Base-by-base conservation (phyloP, 179 eudicot genomes). In the Heliamphora pulchella region DNA sequence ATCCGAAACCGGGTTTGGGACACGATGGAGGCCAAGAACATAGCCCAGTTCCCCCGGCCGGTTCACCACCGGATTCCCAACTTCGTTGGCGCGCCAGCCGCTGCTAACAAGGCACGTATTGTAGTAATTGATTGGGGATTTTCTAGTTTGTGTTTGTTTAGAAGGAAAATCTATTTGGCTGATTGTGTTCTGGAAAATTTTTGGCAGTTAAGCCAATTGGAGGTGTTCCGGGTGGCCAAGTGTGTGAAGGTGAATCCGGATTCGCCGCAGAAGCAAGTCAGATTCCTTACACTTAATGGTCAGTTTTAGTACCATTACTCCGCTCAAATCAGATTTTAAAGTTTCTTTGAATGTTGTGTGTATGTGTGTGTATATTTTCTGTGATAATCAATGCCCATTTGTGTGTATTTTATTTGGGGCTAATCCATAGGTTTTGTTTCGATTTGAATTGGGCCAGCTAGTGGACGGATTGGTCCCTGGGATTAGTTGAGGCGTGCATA, bases 231-330 rank as follows among this genome's bases (percentile, higher is more conserved):
- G 75, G 80, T 43, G n/a, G 92, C 97, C 3, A 81, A 86, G 31
- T 95, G 97, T 78, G 97, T 95, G 81, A 95, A 95, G 86, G 97
- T 95, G 53, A 95, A 95, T 82, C 98, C 98, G 47, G 98, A 95
- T 88, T 86, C 98, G 51, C 97, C 98, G 4, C 97, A 95, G 80
- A 95, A 93, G 89, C 97, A 91, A 91, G 94, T 95, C 82, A 88
- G 98, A 77, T 90, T 90, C 76, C 86, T 93, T 83, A 91, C 97
- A 70, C 97, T 95, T 74, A 87, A 89, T 75, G 97, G 98, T 95
- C 75, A 81, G 93, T 89, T 80, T 50, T 82, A 80, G n/a, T 79
- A 15, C n/a, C n/a, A 31, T 3, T 82, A 41, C 14, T 20, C 69
- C 22, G 69, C 65, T 74, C n/a, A 50, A 72, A 4, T 15, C n/a